Evolutionary conservation across 2,329 filamentous ascomycete genomes (phyloP).

Genomic region (Orbilia oligospora): DNA sequence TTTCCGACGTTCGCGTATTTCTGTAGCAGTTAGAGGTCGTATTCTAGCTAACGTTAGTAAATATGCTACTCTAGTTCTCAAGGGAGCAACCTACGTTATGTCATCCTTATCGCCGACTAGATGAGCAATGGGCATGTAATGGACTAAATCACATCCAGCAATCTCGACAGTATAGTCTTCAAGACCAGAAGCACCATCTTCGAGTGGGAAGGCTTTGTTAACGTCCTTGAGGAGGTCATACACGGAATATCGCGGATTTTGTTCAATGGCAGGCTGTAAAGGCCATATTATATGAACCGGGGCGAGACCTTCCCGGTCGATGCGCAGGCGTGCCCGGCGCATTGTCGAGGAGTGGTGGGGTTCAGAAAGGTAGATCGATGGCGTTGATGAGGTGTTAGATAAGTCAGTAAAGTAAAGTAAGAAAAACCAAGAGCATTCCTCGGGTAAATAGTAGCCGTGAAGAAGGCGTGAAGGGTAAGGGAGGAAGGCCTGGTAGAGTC

Average conservation of each 20-base stretch:
- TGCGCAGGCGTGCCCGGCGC: slow-evolving; percentile 63
- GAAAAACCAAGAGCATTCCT: slow-evolving; percentile 13
- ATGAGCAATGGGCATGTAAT: slow-evolving; percentile 62
- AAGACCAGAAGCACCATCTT: slow-evolving; percentile 60
- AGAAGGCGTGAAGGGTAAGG: not conserved
- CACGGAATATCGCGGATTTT: slow-evolving; percentile 61
- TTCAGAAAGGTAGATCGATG: not conserved
- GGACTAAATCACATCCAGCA: slow-evolving; percentile 63
- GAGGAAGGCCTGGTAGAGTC: slow-evolving; percentile 28
- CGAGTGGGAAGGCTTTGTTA: slow-evolving; percentile 62
- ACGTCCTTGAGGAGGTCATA: slow-evolving; percentile 62
- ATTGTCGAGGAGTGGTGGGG: slow-evolving; percentile 49
- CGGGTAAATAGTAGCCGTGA: slow-evolving; percentile 4
- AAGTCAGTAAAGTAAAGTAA: not conserved
- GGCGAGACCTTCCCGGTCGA: slow-evolving; percentile 62
- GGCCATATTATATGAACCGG: slow-evolving; percentile 62
- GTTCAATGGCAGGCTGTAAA: slow-evolving; percentile 59
- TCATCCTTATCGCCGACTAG: slow-evolving; percentile 63
- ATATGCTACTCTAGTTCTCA: not conserved
- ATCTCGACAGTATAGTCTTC: slow-evolving; percentile 64
- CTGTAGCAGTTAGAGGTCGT: slow-evolving; percentile 62
- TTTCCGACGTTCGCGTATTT: slow-evolving; percentile 61
- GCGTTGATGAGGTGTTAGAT: slow-evolving; percentile 3
- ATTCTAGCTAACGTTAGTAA: slow-evolving; percentile 57
- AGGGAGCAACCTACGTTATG: slow-evolving; percentile 61